Base-by-base conservation (phyloP, 352 stramenopile species). In the Thalassiosira oceanica region DNA sequence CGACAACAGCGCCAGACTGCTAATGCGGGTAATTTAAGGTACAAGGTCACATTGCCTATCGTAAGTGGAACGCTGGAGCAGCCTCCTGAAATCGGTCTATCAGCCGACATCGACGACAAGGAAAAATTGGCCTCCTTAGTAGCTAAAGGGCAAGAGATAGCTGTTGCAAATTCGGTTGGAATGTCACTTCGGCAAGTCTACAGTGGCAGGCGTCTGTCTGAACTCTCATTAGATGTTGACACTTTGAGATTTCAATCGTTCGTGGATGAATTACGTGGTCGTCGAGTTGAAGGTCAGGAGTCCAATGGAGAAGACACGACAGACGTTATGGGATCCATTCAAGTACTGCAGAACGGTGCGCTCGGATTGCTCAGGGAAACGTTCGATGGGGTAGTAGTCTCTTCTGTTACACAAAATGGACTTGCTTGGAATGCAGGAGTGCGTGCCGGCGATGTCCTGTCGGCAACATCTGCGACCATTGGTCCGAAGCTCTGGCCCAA, bases 401-500 rank as follows among this genome's bases (percentile, higher is more conserved):
- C 78, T 0, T 75, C 67, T 26, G 80, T 91, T 11, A 36, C 50
- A 16, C 31, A 48, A 23, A 67, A 67, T 15, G 74, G 73, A 16
- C 50, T 80, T 20, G 80, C 71, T 21, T 87, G 76, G 76, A 48
- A 76, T 24, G 42, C 63, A n/a, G 84, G 84, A 15, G 58, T 91
- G 4, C 69, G 79, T 54, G 61, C 79, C 0, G 84, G 84, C n/a
- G 78, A 89, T 61, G 48, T 86, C 1, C 45, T 91, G 11, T 61
- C 52, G 23, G 62, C 71, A 7, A 84, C 75, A n/a, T 86, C 78
- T 10, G 83, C 83, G 0, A 89, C 80, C 0, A 54, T 88, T 11
- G 83, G 83, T 2, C 73, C 57, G 43, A 80, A 76, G 46, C 48
- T 85, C 3, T 91, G 84, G 84, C 75, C 84, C 0, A 89, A 88